These are phyloP conservation scores for Mentha longifolia DNA, from an alignment of 257 asterid genomes.

Conservation along the genomic window DNA sequence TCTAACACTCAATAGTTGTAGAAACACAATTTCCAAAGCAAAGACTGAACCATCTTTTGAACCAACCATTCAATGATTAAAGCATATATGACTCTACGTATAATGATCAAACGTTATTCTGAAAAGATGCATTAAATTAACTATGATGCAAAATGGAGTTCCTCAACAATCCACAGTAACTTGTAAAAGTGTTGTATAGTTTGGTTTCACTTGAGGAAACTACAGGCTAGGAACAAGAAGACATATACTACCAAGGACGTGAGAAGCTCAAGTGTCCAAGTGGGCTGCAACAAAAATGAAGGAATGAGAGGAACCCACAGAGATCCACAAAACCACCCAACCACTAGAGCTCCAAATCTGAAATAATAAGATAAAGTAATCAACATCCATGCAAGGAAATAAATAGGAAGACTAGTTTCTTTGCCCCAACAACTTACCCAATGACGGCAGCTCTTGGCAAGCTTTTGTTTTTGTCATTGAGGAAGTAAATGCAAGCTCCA, in stretches of 20 bases:
- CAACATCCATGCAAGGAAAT: constrained; percentile 21
- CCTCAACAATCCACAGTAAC: constrained; percentile 17
- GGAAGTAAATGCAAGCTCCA: constrained; percentile 94
- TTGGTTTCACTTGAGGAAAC: constrained; percentile 73
- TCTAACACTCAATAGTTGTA: too few species aligned
- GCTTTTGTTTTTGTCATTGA: constrained; percentile 92
- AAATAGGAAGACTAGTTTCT: constrained; percentile 8
- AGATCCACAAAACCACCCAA: constrained; percentile 89
- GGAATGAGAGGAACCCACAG: constrained; percentile 72
- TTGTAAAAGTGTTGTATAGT: constrained; percentile 14
- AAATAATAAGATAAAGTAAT: constrained; percentile 29
- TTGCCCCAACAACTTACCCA: constrained; percentile 59
- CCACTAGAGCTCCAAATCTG: constrained; percentile 86
- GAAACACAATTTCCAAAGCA: too few species aligned
- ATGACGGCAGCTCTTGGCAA: constrained; percentile 77
- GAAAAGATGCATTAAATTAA: neutral
- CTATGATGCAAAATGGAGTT: constrained; percentile 17
- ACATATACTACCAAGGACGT: constrained; percentile 79
- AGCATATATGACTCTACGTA: neutral
- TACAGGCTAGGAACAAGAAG: constrained; percentile 78
- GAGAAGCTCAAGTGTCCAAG: constrained; percentile 90
- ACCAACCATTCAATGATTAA: too few species aligned
- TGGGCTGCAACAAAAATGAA: constrained; percentile 72
- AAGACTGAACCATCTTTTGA: too few species aligned
- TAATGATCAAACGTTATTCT: neutral